Evolutionary conservation across 2,329 filamentous ascomycete species (phyloP).

Genomic region (Orbilia javanica): DNA sequence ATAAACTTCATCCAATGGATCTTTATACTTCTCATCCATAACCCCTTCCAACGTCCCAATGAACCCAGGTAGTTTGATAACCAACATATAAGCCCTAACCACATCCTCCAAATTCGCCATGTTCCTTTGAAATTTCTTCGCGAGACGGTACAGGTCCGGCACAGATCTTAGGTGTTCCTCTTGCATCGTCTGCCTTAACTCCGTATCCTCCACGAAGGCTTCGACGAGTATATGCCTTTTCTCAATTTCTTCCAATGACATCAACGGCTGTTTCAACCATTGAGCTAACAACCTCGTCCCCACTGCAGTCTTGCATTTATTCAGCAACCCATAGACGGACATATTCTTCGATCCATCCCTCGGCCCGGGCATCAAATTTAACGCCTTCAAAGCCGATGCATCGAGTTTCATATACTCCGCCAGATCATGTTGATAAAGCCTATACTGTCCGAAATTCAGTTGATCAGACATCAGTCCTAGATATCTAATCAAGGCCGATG

Average conservation of each 20-base stretch:
- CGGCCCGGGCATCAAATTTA: slow-evolving; percentile 96
- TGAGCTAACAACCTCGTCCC: slow-evolving; percentile 91
- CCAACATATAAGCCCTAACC: slow-evolving; percentile 92
- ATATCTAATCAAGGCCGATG: slow-evolving; percentile 93
- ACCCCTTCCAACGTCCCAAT: slow-evolving; percentile 89
- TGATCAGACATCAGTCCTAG: slow-evolving; percentile 83
- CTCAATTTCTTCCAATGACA: slow-evolving; percentile 90
- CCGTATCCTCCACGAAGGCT: slow-evolving; percentile 91
- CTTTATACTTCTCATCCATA: slow-evolving; percentile 94
- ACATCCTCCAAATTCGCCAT: slow-evolving; percentile 95
- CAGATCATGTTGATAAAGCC: slow-evolving; percentile 95
- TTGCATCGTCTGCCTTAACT: slow-evolving; percentile 93
- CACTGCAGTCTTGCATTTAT: slow-evolving; percentile 96
- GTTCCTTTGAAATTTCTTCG: slow-evolving; percentile 93
- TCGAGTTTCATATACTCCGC: slow-evolving; percentile 99
- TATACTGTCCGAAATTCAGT: slow-evolving; percentile 96
- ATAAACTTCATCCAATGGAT: slow-evolving; percentile 86
- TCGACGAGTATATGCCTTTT: slow-evolving; percentile 93
- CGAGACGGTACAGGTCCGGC: slow-evolving; percentile 90
- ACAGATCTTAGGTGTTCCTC: slow-evolving; percentile 94
- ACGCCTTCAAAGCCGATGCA: slow-evolving; percentile 88
- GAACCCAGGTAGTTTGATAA: slow-evolving; percentile 90
- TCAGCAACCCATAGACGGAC: slow-evolving; percentile 92
- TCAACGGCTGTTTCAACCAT: slow-evolving; percentile 97
- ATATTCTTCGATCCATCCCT: slow-evolving; percentile 96